Percentiles rank a stretch among this genome's conserved stretches.
phyloP scores from a whole-genome alignment of 306 rosid species.

The Hippophae gyantsensis region DNA sequence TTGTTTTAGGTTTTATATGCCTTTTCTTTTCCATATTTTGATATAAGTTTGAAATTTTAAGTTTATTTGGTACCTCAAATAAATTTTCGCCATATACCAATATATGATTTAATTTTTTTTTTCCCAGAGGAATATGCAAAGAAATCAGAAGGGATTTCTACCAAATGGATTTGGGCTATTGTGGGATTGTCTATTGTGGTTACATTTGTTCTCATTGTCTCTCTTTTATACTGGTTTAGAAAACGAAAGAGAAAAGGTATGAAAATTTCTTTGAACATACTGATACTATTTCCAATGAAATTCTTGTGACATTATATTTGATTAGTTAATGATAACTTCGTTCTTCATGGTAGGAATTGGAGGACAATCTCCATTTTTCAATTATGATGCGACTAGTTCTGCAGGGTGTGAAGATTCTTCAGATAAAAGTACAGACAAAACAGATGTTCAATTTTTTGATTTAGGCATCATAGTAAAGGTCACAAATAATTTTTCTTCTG shows the following conservation, averaged over 20 bases:
- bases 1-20: too few relatives aligned
- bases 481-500: slow-evolving; percentile 38
- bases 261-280: neutral
- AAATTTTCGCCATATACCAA: too few relatives aligned
- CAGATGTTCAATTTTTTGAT: slow-evolving; percentile 36
- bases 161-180: neutral
- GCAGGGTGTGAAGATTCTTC: slow-evolving; percentile 7
- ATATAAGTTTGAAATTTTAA: too few relatives aligned
- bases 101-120: too few relatives aligned
- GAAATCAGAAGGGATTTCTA: slow-evolving; percentile 3
- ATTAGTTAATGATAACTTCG: neutral
- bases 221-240: neutral
- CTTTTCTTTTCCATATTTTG: too few relatives aligned
- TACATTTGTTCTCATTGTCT: neutral
- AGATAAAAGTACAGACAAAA: slow-evolving; percentile 4
- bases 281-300: too few relatives aligned
- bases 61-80: too few relatives aligned
- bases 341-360: slow-evolving; percentile 6
- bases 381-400: slow-evolving; percentile 4
- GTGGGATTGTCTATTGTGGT: neutral
- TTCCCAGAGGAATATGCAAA: neutral
- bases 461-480: slow-evolving; percentile 34
- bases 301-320: neutral
- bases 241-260: slow-evolving; percentile 7
- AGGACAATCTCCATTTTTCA: neutral